Evolutionary conservation across 805 yeast genomes (phyloP), one percentile per base, ranked within the genome.

Genomic region (Metschnikowia shivogae): DNA sequence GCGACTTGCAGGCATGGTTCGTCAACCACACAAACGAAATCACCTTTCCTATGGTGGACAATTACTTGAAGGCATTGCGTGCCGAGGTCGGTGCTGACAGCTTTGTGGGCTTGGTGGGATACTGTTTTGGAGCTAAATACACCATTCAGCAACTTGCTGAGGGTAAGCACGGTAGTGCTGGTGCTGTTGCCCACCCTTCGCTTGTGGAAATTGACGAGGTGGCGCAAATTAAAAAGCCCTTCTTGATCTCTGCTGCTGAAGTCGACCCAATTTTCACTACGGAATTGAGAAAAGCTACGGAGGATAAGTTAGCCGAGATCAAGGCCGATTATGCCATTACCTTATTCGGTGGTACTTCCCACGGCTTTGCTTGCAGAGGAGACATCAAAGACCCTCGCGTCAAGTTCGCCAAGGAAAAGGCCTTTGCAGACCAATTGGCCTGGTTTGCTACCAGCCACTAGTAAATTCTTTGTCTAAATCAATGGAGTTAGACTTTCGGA

Each of bases 161-260:
- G 24, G 72, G 63, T 34, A 76, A 76, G 22, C 36, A 56, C 6
- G 74, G 77, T 30, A 77, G 78, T 49, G 85, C 74, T 13, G 88
- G 78, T 56, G 95, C 92, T 12, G 64, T 79, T 50, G 93, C 93
- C 7, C 97, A 90, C 65, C 97, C 97, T 5, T 84, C 95, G 2
- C 75, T 84, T 49, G 82, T 86, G 12, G 48, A 73, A 10, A 73
- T 74, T 29, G 89, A 80, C 32, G 95, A 86, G 58, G 73, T 88
- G 39, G 77, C 72, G 42, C 76, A 68, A 1, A 62, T 90, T 54
- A 78, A 73, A 52, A 67, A 65, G 49, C 95, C 95, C 17, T 36
- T 90, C 26, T 53, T 82, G 50, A 81, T 89, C 52, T 73, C 86
- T 17, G 86, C 86, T 44, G 95, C 96, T 39, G 88, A 86, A 67